Conservation (phyloP, 257 asterid genomes). For the Solanum gandarillasii region DNA sequence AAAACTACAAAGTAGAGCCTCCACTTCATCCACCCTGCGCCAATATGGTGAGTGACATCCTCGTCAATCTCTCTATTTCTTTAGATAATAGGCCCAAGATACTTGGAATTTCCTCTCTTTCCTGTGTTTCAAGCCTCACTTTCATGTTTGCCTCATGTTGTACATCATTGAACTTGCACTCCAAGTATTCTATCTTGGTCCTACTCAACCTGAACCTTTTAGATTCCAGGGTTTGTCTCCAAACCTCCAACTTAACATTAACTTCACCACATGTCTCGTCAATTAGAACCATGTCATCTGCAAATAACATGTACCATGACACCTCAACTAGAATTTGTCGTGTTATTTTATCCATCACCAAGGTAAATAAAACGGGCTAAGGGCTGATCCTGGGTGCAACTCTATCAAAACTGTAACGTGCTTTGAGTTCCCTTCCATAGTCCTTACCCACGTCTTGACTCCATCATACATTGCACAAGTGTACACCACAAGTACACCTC, state of each 20-base stretch:
- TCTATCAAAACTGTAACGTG: neutral
- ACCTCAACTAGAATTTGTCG: neutral
- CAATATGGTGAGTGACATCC: neutral
- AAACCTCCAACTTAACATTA: neutral
- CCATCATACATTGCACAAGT: neutral
- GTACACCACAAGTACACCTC: neutral
- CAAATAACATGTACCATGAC: neutral
- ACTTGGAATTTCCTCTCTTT: neutral
- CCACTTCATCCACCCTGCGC: neutral
- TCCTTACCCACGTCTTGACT: neutral
- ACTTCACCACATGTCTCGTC: neutral
- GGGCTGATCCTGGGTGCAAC: neutral
- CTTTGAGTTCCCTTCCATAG: neutral
- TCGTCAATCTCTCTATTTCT: neutral
- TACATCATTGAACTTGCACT: neutral
- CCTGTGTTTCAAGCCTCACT: neutral
- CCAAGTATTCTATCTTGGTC: neutral
- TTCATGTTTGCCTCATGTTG: neutral
- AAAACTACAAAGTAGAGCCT: neutral
- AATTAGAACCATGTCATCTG: neutral
- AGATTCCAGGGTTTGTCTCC: neutral
- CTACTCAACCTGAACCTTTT: neutral
- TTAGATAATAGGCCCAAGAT: neutral
- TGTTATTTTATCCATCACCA: neutral
- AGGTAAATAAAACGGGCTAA: neutral